phyloP scores from a whole-genome alignment of 768 basidiomycete species.

The Goffeauzyma gilvescens region DNA sequence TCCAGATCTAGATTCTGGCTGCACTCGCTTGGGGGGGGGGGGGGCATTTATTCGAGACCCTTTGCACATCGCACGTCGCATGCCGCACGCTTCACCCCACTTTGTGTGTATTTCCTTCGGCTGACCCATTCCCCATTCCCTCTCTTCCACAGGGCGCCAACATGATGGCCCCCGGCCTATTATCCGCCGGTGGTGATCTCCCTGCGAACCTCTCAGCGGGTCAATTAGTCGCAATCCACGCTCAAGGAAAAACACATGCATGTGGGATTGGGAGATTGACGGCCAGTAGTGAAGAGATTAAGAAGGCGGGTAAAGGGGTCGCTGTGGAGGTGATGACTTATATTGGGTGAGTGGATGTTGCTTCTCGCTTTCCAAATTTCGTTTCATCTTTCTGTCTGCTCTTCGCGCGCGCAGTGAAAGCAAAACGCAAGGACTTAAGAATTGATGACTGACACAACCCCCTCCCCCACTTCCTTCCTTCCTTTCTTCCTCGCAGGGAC shows the following conservation, averaged over 20 bases:
- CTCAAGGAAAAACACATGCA: constrained; percentile 89
- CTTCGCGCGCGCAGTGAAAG: too few relatives aligned
- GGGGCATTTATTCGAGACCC: neutral
- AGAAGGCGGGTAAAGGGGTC: constrained; percentile 68
- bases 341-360: constrained; percentile 24
- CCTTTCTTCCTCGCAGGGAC: constrained; percentile 1
- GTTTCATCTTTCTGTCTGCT: neutral
- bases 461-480: neutral
- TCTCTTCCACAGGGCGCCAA: constrained; percentile 33
- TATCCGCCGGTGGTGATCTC: constrained; percentile 73
- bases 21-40: too few relatives aligned
- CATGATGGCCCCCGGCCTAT: constrained; percentile 56
- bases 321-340: constrained; percentile 59
- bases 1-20: too few relatives aligned
- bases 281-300: constrained; percentile 72
- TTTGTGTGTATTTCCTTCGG: neutral
- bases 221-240: constrained; percentile 69
- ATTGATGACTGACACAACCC: neutral
- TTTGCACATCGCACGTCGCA: neutral
- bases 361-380: neutral
- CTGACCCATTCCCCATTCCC: neutral
- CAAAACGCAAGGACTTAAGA: neutral
- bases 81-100: neutral
- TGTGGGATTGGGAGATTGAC: constrained; percentile 70
- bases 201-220: constrained; percentile 54